These are phyloP conservation scores for Trichophyton equinum DNA, from an alignment of 2,329 filamentous ascomycete species.

Conservation along the genomic window DNA sequence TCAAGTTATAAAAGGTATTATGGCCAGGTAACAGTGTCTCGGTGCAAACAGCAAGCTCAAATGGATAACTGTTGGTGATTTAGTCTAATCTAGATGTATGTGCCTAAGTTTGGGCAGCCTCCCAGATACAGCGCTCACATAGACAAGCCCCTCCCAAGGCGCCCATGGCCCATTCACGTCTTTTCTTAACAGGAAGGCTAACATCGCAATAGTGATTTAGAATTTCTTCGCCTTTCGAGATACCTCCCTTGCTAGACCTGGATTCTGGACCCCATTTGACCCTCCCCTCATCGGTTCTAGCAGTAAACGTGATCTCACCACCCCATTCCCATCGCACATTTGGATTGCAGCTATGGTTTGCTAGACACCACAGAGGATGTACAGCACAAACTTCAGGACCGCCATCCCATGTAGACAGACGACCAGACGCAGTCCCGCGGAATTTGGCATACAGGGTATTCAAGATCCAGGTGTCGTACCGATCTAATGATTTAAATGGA, in stretches of 20 bases:
- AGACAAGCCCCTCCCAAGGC: constrained; percentile 81
- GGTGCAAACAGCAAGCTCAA: background rate
- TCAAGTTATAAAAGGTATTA: too few species aligned
- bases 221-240: constrained; percentile 71
- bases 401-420: constrained; percentile 62
- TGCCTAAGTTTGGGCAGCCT: constrained; percentile 33
- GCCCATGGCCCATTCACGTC: constrained; percentile 78
- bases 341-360: constrained; percentile 91
- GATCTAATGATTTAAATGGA: constrained; percentile 38
- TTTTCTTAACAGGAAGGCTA: constrained; percentile 59
- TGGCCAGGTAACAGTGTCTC: too few species aligned
- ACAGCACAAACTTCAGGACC: constrained; percentile 85
- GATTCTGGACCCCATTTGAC: constrained; percentile 28
- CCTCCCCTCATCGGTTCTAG: constrained; percentile 22
- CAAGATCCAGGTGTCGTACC: constrained; percentile 49
- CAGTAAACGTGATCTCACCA: constrained; percentile 30
- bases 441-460: constrained; percentile 92
- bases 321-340: constrained; percentile 94
- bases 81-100: background rate
- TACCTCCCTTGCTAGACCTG: constrained; percentile 44
- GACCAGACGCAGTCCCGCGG: constrained; percentile 78
- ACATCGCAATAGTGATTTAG: constrained; percentile 93
- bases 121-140: constrained; percentile 68
- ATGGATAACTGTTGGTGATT: background rate
- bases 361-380: constrained; percentile 89